Evolutionary conservation across 495 filamentous ascomycete genomes (phyloP), one percentile per base, ranked within the genome.

Genomic region (Penicillium odoratum): DNA sequence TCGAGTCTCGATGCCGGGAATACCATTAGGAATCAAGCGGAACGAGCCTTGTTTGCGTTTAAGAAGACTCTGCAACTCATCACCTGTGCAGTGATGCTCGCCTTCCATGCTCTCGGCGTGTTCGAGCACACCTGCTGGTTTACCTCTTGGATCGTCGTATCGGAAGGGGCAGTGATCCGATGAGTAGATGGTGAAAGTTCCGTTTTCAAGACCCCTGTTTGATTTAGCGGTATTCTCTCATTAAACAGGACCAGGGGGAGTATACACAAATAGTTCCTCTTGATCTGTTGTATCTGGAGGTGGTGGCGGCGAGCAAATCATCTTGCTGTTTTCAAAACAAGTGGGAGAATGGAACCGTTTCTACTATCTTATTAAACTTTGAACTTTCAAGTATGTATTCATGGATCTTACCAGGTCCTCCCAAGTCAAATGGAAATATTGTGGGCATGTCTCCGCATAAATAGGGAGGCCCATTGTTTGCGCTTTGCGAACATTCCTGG

Each of bases 1-100:
- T n/a, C 83, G 67, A 10, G 83, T 86, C 64, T 86, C 83, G 7
- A 87, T 69, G 0, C 84, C 84, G 0, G 83, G 82, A n/a, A 79
- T 71, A 0, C 83, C 84, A 56, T 87, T 86, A 7, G 83, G 81
- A 33, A 62, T 62, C 3, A 58, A 51, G 4, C 42, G 10, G 40
- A 54, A 84, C 80, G 49, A 30, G 31, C 56, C 56, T 31, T 48
- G n/a, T 50, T 81, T 61, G 7, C 59, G 49, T 16, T 45, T 36
- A 4, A 61, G 31, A 7, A 61, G 25, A 15, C 25, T 44, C 1
- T 51, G 30, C 8, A 58, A 43, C 21, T 48, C 56, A 21, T 53
- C 10, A 21, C 56, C 50, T 7, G 47, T 33, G 26, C 56, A 48
- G 26, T 30, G 13, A 15, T 29, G 30, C 33, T 58, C 56, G 9